Percentiles rank a stretch among this genome's conserved stretches.
These are phyloP conservation scores for Trametes punicea DNA, from an alignment of 768 basidiomycete species.

Conservation along the genomic window DNA sequence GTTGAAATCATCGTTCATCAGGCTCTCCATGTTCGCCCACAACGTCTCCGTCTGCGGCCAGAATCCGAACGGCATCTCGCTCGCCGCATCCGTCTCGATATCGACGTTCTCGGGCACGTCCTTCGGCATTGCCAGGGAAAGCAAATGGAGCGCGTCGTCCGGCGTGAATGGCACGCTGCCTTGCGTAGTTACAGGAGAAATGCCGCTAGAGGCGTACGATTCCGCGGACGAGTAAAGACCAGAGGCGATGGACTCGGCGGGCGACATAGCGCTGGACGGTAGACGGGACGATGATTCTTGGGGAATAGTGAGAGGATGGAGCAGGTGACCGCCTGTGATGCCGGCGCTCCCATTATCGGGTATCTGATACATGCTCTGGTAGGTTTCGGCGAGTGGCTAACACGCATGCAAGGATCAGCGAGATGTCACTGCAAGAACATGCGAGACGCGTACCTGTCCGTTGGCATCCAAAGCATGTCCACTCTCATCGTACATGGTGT, in stretches of 20 bases:
- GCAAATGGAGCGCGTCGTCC: slow-evolving; percentile 29
- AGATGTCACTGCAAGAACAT: slow-evolving; percentile 13
- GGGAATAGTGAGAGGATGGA: slow-evolving; percentile 45
- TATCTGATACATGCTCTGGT: slow-evolving; percentile 11
- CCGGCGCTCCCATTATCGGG: slow-evolving; percentile 1
- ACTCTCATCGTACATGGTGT: slow-evolving; percentile 28
- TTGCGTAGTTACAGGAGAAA: slow-evolving; percentile 46
- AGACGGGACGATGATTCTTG: slow-evolving; percentile 28
- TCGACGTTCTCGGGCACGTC: slow-evolving; percentile 30
- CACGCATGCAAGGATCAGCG: neutral
- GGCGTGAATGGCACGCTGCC: slow-evolving; percentile 50
- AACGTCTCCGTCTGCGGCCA: slow-evolving; percentile 31
- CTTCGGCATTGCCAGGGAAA: slow-evolving; percentile 28
- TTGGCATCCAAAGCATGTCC: neutral
- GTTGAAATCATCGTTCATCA: slow-evolving; percentile 66
- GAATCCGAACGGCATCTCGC: slow-evolving; percentile 27
- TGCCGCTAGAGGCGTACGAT: slow-evolving; percentile 39
- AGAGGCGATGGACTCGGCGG: slow-evolving; percentile 35
- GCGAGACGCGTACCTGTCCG: slow-evolving; percentile 47
- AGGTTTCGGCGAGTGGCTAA: slow-evolving; percentile 5
- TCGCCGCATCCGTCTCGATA: slow-evolving; percentile 21
- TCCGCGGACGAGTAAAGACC: slow-evolving; percentile 28
- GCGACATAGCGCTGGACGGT: slow-evolving; percentile 24
- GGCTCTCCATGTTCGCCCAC: slow-evolving; percentile 33
- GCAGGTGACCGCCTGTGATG: slow-evolving; percentile 38